Evolutionary conservation across 2,329 filamentous ascomycete species (phyloP).

Genomic region (Ilyonectria robusta): DNA sequence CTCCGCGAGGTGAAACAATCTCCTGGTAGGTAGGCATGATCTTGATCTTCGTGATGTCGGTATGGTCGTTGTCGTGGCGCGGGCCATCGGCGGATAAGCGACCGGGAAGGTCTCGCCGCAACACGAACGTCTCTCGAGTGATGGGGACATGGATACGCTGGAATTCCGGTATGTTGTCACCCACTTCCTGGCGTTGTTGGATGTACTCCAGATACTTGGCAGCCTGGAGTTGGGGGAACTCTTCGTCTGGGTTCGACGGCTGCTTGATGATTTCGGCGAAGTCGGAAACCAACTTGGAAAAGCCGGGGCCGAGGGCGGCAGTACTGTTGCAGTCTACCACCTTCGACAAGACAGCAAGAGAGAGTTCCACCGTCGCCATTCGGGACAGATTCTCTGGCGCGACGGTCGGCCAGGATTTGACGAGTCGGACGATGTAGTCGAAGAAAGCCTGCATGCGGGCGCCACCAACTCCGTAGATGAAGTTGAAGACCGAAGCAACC

Average conservation of each 20-base stretch:
- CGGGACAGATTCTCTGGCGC: background rate
- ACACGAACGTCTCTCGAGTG: background rate
- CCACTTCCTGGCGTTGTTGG: background rate
- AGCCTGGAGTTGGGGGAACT: conserved; percentile 38
- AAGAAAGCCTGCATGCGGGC: conserved; percentile 51
- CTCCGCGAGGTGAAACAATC: conserved; percentile 9
- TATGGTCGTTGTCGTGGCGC: conserved; percentile 19
- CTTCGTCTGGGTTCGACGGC: conserved; percentile 32
- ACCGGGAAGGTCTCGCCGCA: conserved; percentile 2
- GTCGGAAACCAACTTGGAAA: conserved; percentile 38
- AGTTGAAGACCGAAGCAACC: conserved; percentile 53
- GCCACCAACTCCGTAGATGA: conserved; percentile 53
- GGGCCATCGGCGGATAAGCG: background rate
- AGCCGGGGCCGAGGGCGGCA: conserved; percentile 50
- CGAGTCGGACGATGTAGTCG: conserved; percentile 46
- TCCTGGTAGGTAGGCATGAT: conserved; percentile 21
- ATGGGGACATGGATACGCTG: background rate
- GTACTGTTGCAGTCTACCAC: conserved; percentile 55
- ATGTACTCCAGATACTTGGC: conserved; percentile 2
- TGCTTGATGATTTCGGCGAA: background rate
- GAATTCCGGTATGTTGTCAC: background rate
- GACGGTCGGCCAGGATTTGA: conserved; percentile 34
- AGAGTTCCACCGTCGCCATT: conserved; percentile 47
- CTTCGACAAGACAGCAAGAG: conserved; percentile 50
- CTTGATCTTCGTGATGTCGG: conserved; percentile 9